A percentile compares a stretch with the other conserved stretches of the same genome.
Evolutionary conservation across 768 basidiomycete species (phyloP).

Genomic region (Rickenella mellea): DNA sequence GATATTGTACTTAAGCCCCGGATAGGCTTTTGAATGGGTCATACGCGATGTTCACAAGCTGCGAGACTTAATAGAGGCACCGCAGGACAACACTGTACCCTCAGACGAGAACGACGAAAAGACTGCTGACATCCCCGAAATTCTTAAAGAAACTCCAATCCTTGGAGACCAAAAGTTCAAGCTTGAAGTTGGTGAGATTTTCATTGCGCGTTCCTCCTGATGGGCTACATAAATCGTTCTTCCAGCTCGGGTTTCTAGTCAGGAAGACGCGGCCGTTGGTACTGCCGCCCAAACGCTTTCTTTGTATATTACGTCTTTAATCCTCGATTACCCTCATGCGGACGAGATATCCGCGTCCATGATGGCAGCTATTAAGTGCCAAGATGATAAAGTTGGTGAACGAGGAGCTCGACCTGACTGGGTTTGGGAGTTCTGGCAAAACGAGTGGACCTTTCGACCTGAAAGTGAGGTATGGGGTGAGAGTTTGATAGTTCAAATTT

Average conservation of each 20-base stretch:
- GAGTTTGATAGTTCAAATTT: constrained; percentile 9
- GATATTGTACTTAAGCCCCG: neutral
- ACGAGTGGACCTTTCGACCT: constrained; percentile 59
- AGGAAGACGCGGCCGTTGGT: constrained; percentile 10
- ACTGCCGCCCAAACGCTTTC: constrained; percentile 36
- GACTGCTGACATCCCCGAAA: constrained; percentile 38
- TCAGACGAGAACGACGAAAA: constrained; percentile 19
- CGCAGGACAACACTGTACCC: constrained; percentile 16
- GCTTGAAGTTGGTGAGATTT: constrained; percentile 52
- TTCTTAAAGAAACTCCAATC: constrained; percentile 55
- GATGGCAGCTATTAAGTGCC: constrained; percentile 64
- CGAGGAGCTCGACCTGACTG: constrained; percentile 59
- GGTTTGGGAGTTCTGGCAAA: constrained; percentile 67
- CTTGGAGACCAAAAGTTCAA: constrained; percentile 65
- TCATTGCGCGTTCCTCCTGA: neutral
- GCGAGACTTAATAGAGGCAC: constrained; percentile 46
- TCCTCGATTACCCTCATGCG: constrained; percentile 49
- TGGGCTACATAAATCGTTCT: neutral
- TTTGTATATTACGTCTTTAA: constrained; percentile 57
- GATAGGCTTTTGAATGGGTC: constrained; percentile 66
- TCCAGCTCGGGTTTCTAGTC: no score
- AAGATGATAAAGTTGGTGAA: constrained; percentile 49
- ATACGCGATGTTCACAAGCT: constrained; percentile 50
- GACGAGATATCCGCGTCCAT: constrained; percentile 56
- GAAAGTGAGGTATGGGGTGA: constrained; percentile 70